phyloP scores from a whole-genome alignment of 1,139 yeast species.

The Blastobotrys capitulatus region DNA sequence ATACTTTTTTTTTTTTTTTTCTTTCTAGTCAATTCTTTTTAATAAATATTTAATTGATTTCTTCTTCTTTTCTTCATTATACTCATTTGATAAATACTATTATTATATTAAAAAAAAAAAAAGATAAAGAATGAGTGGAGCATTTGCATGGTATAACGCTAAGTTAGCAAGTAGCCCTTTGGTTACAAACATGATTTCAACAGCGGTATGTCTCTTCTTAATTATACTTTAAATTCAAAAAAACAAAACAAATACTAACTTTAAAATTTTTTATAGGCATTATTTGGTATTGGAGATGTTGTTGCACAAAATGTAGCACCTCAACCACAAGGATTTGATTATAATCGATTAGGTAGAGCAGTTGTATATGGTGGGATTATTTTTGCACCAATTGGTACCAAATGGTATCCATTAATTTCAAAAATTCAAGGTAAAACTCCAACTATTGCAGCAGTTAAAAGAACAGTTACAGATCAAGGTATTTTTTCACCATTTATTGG shows the following conservation, averaged over 20 bases:
- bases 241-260: not conserved
- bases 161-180: constrained; percentile 25
- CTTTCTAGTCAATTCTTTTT: no score
- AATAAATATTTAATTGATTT: no score
- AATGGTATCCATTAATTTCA: constrained; percentile 61
- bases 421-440: constrained; percentile 41
- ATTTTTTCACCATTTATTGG: constrained; percentile 59
- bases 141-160: constrained; percentile 20
- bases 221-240: not conserved
- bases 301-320: constrained; percentile 54
- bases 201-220: constrained; percentile 18
- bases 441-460: constrained; percentile 30
- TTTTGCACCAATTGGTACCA: constrained; percentile 69
- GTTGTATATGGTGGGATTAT: constrained; percentile 67
- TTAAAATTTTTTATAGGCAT: constrained; percentile 26
- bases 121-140: constrained; percentile 2
- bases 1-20: not conserved
- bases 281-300: constrained; percentile 72
- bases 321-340: constrained; percentile 25
- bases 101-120: not conserved
- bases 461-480: constrained; percentile 68
- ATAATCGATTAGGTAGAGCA: constrained; percentile 55
- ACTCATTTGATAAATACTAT: no score
- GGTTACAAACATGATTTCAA: constrained; percentile 27
- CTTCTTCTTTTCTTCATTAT: no score